phyloP scores from a whole-genome alignment of 2,329 filamentous ascomycete species.

The Aureobasidium namibiae region DNA sequence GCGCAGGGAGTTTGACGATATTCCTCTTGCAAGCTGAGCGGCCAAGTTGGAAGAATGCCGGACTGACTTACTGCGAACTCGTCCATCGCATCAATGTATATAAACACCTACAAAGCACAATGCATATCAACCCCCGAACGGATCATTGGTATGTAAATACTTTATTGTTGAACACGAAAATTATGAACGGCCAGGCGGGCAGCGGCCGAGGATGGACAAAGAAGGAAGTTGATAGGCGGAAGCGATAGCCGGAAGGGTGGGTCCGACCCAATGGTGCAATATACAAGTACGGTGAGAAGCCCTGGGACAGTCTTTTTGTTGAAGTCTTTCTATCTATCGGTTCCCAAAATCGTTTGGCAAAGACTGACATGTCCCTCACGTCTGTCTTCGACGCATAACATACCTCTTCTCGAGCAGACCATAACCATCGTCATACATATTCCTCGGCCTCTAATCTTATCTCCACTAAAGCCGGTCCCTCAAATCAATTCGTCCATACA shows the following conservation, averaged over 20 bases:
- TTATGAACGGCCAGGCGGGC: background rate
- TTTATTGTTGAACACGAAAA: background rate
- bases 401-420: background rate
- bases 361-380: background rate
- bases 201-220: background rate
- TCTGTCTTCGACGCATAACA: background rate
- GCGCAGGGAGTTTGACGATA: constrained; percentile 46
- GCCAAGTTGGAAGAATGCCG: background rate
- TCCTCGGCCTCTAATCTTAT: background rate
- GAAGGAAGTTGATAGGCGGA: constrained; percentile 8
- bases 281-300: background rate
- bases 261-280: background rate
- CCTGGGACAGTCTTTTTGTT: background rate
- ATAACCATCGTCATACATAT: background rate
- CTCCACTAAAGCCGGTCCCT: background rate
- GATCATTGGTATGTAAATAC: background rate
- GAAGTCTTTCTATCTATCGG: background rate
- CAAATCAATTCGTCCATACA: background rate
- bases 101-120: background rate
- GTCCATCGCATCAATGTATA: background rate
- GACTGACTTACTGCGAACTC: background rate
- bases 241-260: background rate
- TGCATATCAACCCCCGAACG: background rate
- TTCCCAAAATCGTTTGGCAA: background rate
- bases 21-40: constrained; percentile 27